A percentile compares a stretch with the other conserved stretches of the same genome.
Evolutionary conservation across 495 filamentous ascomycete genomes (phyloP).

Genomic region (Tuber borchii): DNA sequence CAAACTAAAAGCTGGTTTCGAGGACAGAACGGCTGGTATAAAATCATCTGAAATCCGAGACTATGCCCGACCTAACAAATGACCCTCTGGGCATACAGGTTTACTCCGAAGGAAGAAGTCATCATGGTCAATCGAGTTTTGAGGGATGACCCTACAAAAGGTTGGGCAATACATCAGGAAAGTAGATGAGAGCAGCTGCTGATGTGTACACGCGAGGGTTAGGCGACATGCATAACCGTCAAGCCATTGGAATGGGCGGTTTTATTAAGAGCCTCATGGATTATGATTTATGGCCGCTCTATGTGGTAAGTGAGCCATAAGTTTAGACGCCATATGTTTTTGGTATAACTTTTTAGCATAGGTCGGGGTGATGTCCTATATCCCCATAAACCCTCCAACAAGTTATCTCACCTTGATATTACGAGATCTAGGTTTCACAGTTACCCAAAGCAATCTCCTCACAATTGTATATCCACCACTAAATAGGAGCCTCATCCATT

Average conservation of each 20-base stretch:
- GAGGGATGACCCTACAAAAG: slow-evolving; percentile 64
- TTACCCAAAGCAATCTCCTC: slow-evolving; percentile 63
- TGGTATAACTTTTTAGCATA: slow-evolving; percentile 10
- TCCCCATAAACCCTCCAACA: slow-evolving; percentile 46
- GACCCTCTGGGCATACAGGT: slow-evolving; percentile 38
- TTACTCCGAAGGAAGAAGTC: slow-evolving; percentile 57
- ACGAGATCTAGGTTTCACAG: slow-evolving; percentile 56
- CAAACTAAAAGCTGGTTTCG: slow-evolving; percentile 63
- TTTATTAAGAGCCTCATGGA: slow-evolving; percentile 58
- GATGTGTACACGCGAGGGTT: background rate
- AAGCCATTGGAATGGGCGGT: slow-evolving; percentile 53
- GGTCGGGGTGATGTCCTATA: slow-evolving; percentile 49
- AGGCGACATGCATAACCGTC: slow-evolving; percentile 52
- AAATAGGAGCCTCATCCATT: no score
- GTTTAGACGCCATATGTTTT: background rate
- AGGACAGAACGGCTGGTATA: slow-evolving; percentile 61
- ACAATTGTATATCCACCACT: slow-evolving; percentile 53
- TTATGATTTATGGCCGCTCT: slow-evolving; percentile 61
- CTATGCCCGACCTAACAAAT: background rate
- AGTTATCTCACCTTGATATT: slow-evolving; percentile 59
- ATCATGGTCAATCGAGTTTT: slow-evolving; percentile 70
- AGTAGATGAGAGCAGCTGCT: background rate
- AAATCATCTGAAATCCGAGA: no score
- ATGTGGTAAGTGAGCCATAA: slow-evolving; percentile 12
- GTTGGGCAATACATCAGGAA: slow-evolving; percentile 47